Conservation (phyloP, 768 basidiomycete species). For the Mycena epipterygia region DNA sequence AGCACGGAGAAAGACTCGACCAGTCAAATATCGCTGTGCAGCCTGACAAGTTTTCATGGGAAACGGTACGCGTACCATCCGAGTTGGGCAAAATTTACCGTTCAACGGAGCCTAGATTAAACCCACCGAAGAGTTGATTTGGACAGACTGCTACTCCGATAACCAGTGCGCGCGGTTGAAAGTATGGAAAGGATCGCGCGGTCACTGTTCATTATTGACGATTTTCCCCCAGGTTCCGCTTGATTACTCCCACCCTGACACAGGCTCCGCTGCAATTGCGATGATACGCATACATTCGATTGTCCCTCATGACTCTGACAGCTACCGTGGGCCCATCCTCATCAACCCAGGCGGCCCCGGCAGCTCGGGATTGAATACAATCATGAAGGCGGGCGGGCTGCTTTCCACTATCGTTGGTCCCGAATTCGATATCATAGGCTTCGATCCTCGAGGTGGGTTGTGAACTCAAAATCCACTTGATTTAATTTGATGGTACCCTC, state of each 20-base stretch:
- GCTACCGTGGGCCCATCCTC: slow-evolving; percentile 36
- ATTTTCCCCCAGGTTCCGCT: slow-evolving; percentile 27
- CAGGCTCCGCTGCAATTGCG: slow-evolving; percentile 31
- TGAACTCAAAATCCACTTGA: not conserved
- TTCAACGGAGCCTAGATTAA: too few relatives aligned
- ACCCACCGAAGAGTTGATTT: slow-evolving; percentile 20
- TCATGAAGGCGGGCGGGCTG: not conserved
- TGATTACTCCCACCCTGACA: slow-evolving; percentile 33
- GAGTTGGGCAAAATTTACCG: too few relatives aligned
- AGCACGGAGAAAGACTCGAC: not conserved
- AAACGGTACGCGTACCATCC: not conserved
- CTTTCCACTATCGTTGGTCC: slow-evolving; percentile 30
- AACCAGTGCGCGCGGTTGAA: slow-evolving; percentile 24
- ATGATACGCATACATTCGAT: slow-evolving; percentile 26
- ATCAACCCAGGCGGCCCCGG: slow-evolving; percentile 42
- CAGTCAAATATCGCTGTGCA: not conserved
- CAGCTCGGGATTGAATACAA: slow-evolving; percentile 31
- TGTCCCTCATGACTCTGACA: slow-evolving; percentile 20
- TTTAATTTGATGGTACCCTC: not conserved
- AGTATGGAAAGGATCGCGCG: not conserved
- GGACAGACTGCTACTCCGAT: slow-evolving; percentile 11
- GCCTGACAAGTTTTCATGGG: slow-evolving; percentile 16
- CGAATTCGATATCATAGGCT: slow-evolving; percentile 37
- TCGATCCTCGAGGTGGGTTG: slow-evolving; percentile 40
- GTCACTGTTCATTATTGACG: not conserved